Conservation (phyloP, 345 rosid species). For the Lumnitzera littorea region DNA sequence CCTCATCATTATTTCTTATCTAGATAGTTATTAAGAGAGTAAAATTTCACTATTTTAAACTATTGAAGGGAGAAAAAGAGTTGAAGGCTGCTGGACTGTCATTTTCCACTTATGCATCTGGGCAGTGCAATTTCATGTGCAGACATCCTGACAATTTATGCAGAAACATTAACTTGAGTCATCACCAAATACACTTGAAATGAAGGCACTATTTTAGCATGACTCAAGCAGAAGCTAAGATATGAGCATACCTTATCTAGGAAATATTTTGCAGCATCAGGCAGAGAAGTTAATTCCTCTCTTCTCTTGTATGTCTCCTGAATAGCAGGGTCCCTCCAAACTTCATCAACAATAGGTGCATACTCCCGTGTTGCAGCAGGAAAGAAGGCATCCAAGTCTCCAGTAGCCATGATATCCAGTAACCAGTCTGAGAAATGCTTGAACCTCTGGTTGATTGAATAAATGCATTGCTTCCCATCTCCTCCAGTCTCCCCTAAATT, state of each 20-base stretch:
- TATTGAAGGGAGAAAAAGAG: no score
- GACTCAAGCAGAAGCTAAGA: not conserved
- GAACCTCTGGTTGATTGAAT: conserved; percentile 42
- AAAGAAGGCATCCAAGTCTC: conserved; percentile 56
- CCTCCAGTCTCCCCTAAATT: conserved; percentile 21
- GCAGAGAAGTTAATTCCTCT: conserved; percentile 36
- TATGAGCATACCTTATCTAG: conserved; percentile 33
- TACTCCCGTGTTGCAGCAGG: conserved; percentile 72
- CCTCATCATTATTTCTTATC: no score
- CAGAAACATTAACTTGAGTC: no score
- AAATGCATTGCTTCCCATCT: conserved; percentile 30
- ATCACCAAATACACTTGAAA: not conserved
- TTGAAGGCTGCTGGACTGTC: no score
- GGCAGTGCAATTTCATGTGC: no score
- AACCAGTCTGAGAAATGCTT: conserved; percentile 63
- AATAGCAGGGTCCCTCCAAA: conserved; percentile 56
- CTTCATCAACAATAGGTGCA: conserved; percentile 48
- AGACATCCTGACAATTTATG: no score
- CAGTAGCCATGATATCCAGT: conserved; percentile 44
- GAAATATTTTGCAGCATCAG: conserved; percentile 49
- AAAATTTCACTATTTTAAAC: no score
- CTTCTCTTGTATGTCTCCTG: conserved; percentile 62
- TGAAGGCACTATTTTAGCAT: not conserved
- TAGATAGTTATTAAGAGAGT: no score
- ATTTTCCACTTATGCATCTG: no score